Percentiles rank a stretch among this genome's conserved stretches.
These are phyloP conservation scores for Mycena chlorophos DNA, from an alignment of 768 basidiomycete species.

Conservation along the genomic window DNA sequence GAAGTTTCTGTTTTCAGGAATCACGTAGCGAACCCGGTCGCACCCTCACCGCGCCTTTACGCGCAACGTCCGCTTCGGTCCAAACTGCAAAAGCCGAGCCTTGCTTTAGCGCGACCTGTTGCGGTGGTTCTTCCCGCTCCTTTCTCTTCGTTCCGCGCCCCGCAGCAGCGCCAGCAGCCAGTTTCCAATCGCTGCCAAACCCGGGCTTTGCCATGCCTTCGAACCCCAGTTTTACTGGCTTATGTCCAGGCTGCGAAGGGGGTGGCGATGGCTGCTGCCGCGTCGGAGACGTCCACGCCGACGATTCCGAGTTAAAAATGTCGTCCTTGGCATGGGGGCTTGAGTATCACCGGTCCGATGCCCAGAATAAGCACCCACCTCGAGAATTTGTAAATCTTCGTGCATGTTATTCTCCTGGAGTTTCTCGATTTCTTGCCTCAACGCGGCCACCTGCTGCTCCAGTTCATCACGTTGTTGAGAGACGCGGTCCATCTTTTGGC, in stretches of 20 bases:
- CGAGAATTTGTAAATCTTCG: not conserved
- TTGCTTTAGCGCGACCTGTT: constrained; percentile 32
- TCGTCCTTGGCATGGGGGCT: constrained; percentile 7
- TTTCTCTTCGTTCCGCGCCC: constrained; percentile 20
- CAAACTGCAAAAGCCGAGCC: constrained; percentile 40
- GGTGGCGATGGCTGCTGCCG: not conserved
- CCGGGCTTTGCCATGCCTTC: constrained; percentile 42
- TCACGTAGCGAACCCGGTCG: not conserved
- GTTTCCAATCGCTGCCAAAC: constrained; percentile 40
- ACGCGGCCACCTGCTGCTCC: constrained; percentile 15
- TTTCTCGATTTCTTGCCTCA: constrained; percentile 12
- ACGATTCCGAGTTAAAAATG: not conserved
- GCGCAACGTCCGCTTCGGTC: constrained; percentile 35
- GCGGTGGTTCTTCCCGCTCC: constrained; percentile 1
- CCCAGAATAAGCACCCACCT: not conserved
- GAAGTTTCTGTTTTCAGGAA: too few species aligned
- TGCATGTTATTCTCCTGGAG: not conserved
- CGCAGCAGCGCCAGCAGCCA: too few species aligned
- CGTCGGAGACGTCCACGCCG: constrained; percentile 2
- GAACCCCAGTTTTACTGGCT: constrained; percentile 27
- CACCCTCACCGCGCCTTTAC: constrained; percentile 17
- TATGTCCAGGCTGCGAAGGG: not conserved
- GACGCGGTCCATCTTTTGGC: constrained; percentile 26
- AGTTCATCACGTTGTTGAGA: constrained; percentile 21
- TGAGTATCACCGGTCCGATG: not conserved